Base-by-base conservation (phyloP, 192 early-diverging fungal species). In the Physocladia obscura region DNA sequence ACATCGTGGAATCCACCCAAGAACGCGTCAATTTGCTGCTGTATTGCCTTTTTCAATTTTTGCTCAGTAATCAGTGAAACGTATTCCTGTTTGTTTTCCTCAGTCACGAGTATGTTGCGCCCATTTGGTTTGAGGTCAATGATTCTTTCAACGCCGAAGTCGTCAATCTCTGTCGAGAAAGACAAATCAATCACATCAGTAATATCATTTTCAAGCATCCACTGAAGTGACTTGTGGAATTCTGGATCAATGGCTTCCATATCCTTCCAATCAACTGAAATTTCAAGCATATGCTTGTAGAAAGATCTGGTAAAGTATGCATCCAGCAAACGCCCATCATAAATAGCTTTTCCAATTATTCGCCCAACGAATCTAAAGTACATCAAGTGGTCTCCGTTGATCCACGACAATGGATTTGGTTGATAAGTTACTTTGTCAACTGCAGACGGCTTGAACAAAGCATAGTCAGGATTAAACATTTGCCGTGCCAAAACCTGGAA, bases 341-440 rank as follows among this genome's bases (percentile, higher is more conserved):
- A 97, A 62, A 98, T 97, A n/a, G 97, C 97, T 80, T 98, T 98
- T 60, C 95, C 97, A 62, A 98, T 97, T 48, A 98, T 90, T 60
- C 97, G 90, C 22, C 97, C 97, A 51, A 98, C 94, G 87, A 98
- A 98, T 78, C 92, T 93, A 83, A 98, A 97, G 82, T 94, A 98
- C 51, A 86, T 79, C 61, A 98, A 68, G 76, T 98, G 97, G 58
- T 97, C 97, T 0, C 93, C 89, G 70, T 98, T 98, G 57, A 90
- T 87, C 78, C 87, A 88, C 26, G 93, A 95, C 30, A 91, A 84
- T 39, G 92, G 90, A 73, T 98, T 98, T 57, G 97, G 97, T 79
- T 98, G 97, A 79, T 98, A 98, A 0, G 97, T 98, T 21, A 97
- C 87, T 51, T 92, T 91, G 74, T 97, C 97, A 2, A 91, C 89